A percentile compares a stretch with the other conserved stretches of the same genome.
Evolutionary conservation across 1,284 basidiomycete species (phyloP).

Genomic region (Puccinia polysora): DNA sequence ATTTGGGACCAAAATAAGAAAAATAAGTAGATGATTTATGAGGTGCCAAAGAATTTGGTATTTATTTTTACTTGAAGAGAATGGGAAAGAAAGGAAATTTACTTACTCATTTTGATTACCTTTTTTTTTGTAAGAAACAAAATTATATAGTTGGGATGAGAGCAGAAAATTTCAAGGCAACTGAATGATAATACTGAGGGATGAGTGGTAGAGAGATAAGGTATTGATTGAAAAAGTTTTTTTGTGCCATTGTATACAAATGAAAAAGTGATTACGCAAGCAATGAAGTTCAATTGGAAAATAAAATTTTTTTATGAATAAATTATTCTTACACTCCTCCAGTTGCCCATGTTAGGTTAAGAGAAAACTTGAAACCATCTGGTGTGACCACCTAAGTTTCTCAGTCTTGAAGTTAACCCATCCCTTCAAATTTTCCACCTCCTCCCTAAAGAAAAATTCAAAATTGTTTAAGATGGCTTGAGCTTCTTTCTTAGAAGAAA

Average conservation of each 20-base stretch:
- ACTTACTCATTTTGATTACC: too few species aligned
- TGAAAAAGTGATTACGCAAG: conserved; percentile 2
- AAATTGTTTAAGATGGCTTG: background rate
- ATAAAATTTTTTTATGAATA: conserved; percentile 8
- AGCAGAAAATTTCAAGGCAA: too few species aligned
- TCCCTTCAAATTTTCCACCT: conserved; percentile 38
- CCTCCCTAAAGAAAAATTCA: conserved; percentile 39
- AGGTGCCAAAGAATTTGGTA: conserved; percentile 1
- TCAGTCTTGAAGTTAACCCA: conserved; percentile 42
- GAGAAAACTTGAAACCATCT: conserved; percentile 28
- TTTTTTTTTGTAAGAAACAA: too few species aligned
- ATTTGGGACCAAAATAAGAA: conserved; percentile 17
- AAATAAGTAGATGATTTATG: conserved; percentile 12
- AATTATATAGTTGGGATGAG: too few species aligned
- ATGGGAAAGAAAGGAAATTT: too few species aligned
- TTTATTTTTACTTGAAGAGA: background rate
- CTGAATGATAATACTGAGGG: too few species aligned
- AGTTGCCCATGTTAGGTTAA: conserved; percentile 45
- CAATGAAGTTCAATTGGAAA: conserved; percentile 5
- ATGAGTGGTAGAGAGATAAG: too few species aligned
- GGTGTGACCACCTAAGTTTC: conserved; percentile 30
- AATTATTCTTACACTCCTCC: conserved; percentile 44
- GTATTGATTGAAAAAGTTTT: background rate
- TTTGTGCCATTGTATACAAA: conserved; percentile 22
- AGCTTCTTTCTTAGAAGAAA: conserved; percentile 14